Conservation (phyloP, 2,329 filamentous ascomycete species). For the Gaeumannomyces tritici region DNA sequence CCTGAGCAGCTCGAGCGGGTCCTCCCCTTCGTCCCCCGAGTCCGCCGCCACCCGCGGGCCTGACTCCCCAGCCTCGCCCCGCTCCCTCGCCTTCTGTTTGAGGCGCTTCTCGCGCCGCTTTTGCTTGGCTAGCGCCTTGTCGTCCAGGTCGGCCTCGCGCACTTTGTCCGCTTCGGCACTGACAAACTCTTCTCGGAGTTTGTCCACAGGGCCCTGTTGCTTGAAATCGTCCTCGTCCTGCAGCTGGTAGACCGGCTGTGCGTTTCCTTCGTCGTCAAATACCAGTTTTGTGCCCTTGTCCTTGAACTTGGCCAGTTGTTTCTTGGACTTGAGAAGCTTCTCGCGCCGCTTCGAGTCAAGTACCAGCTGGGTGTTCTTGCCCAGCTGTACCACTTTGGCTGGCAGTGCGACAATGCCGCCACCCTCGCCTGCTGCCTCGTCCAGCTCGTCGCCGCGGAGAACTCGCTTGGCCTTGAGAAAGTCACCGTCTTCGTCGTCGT, state of each 20-base stretch:
- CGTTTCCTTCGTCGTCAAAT: conserved; percentile 84
- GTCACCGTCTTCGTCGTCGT: conserved; percentile 57
- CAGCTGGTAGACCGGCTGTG: conserved; percentile 81
- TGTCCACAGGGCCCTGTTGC: conserved; percentile 63
- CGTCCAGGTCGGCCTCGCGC: conserved; percentile 64
- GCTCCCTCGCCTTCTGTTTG: conserved; percentile 59
- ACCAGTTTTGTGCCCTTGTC: conserved; percentile 76
- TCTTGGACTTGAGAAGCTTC: conserved; percentile 92
- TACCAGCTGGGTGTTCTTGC: conserved; percentile 56
- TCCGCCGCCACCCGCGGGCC: conserved; percentile 13
- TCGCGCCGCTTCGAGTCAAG: conserved; percentile 93
- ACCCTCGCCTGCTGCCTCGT: conserved; percentile 36
- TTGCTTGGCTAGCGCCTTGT: conserved; percentile 72
- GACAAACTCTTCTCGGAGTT: conserved; percentile 69
- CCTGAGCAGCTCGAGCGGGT: conserved; percentile 47
- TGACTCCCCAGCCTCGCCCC: conserved; percentile 19
- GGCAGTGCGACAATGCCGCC: conserved; percentile 26
- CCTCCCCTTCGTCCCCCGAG: conserved; percentile 24
- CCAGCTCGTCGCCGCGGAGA: conserved; percentile 60
- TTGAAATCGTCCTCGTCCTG: conserved; percentile 76
- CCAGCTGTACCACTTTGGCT: conserved; percentile 54
- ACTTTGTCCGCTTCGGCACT: conserved; percentile 65
- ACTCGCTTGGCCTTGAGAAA: conserved; percentile 86
- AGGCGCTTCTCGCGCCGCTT: conserved; percentile 69
- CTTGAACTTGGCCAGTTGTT: conserved; percentile 85